Conservation (phyloP, 176 grass and related monocot genomes). For the Oryza rufipogon region DNA sequence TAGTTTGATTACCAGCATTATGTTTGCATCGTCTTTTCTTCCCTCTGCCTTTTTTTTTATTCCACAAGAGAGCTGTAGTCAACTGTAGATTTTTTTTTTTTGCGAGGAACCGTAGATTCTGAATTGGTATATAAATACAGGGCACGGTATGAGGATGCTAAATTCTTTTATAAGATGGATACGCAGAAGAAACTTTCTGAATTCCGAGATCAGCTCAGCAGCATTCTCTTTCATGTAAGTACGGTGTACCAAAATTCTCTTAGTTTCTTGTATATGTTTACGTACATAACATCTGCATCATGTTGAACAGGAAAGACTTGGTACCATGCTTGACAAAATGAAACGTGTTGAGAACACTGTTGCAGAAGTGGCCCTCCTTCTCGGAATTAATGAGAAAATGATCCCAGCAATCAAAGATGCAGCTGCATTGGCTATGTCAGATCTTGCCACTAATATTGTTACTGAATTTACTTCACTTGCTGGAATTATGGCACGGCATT, state of each 20-base stretch:
- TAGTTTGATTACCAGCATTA: not conserved
- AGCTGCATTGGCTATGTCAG: conserved; percentile 82
- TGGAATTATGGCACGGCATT: conserved; percentile 92
- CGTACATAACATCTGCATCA: conserved; percentile 23
- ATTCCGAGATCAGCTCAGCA: conserved; percentile 70
- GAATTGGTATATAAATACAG: conserved; percentile 53
- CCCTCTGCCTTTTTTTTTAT: not conserved
- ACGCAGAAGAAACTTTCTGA: conserved; percentile 87
- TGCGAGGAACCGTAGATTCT: conserved; percentile 27
- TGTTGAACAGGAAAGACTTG: conserved; percentile 83
- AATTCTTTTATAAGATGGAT: conserved; percentile 97
- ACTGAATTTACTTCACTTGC: conserved; percentile 93
- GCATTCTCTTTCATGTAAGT: conserved; percentile 99
- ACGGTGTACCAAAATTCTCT: not conserved
- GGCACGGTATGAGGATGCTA: conserved; percentile 95
- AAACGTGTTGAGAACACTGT: conserved; percentile 61
- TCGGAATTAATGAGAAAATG: conserved; percentile 57
- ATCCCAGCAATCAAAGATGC: conserved; percentile 70
- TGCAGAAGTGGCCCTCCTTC: conserved; percentile 54
- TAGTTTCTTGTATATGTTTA: conserved; percentile 25
- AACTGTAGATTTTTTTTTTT: conserved; percentile 29
- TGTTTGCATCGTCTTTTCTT: conserved; percentile 20
- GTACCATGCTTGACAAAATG: conserved; percentile 97
- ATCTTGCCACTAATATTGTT: conserved; percentile 87
- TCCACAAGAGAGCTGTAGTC: not conserved